Conservation (phyloP, 768 basidiomycete genomes). For the Hericium alpestre region DNA sequence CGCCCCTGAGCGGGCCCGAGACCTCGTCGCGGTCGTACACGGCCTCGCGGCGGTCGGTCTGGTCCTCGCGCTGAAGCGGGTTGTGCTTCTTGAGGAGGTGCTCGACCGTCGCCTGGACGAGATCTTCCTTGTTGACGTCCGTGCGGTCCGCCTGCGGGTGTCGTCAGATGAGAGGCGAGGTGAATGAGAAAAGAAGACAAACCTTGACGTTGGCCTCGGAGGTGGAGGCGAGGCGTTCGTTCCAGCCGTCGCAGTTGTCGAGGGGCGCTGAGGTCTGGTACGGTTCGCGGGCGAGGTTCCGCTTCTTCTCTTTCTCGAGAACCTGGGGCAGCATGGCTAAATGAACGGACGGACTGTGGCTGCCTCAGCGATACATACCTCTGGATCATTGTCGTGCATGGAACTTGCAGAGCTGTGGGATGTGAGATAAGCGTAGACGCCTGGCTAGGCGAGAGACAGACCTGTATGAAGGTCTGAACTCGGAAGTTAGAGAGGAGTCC, state of each 20-base stretch:
- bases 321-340: constrained; percentile 21
- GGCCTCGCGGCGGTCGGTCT: not conserved
- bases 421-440: too few species aligned
- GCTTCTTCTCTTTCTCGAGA: constrained; percentile 41
- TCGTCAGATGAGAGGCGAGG: not conserved
- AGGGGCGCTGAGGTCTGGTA: constrained; percentile 37
- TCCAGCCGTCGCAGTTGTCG: constrained; percentile 61
- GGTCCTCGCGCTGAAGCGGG: constrained; percentile 1
- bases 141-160: constrained; percentile 10
- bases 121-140: not conserved
- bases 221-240: constrained; percentile 49
- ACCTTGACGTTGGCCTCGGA: constrained; percentile 65
- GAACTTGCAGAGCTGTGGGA: constrained; percentile 21
- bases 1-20: constrained; percentile 9
- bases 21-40: constrained; percentile 11
- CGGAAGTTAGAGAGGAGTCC: too few species aligned
- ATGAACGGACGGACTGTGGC: not conserved
- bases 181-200: not conserved
- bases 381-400: constrained; percentile 50
- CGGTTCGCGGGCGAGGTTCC: constrained; percentile 35
- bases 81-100: constrained; percentile 4
- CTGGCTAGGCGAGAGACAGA: not conserved
- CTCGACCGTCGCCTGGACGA: constrained; percentile 8
- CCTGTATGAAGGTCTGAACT: not conserved
- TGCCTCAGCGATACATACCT: constrained; percentile 23